These are phyloP conservation scores for Simplicillium sp. DNA, from an alignment of 2,329 filamentous ascomycete genomes.

Conservation along the genomic window DNA sequence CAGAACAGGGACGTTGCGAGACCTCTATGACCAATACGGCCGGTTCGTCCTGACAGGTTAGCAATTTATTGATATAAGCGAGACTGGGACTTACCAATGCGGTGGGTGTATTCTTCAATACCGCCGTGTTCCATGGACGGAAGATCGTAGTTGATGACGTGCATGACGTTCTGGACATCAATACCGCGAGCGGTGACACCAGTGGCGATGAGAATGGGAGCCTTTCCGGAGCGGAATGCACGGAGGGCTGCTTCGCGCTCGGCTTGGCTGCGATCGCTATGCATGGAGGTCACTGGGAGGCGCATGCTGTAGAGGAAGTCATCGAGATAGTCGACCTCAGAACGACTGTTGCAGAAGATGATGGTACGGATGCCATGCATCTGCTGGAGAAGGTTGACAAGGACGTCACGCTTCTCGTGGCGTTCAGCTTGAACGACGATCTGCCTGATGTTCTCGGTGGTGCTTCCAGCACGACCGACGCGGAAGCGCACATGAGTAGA, in stretches of 20 bases:
- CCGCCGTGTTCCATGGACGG: slow-evolving; percentile 69
- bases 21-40: slow-evolving; percentile 81
- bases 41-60: slow-evolving; percentile 62
- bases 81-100: slow-evolving; percentile 59
- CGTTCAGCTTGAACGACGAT: slow-evolving; percentile 59
- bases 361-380: slow-evolving; percentile 69
- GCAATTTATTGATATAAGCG: slow-evolving; percentile 1
- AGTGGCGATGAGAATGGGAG: slow-evolving; percentile 77
- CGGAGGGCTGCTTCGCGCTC: slow-evolving; percentile 91
- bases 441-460: slow-evolving; percentile 76
- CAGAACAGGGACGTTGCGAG: slow-evolving; percentile 85
- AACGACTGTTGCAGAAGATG: slow-evolving; percentile 81
- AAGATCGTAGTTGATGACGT: slow-evolving; percentile 90
- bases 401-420: slow-evolving; percentile 55
- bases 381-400: slow-evolving; percentile 63
- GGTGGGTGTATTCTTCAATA: slow-evolving; percentile 87
- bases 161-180: slow-evolving; percentile 76
- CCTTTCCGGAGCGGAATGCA: slow-evolving; percentile 64
- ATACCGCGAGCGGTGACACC: slow-evolving; percentile 82
- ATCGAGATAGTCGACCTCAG: slow-evolving; percentile 71
- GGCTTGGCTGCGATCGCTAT: slow-evolving; percentile 74
- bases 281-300: slow-evolving; percentile 80
- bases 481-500: slow-evolving; percentile 69
- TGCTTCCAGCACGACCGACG: slow-evolving; percentile 78
- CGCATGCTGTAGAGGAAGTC: slow-evolving; percentile 76